Conservation (phyloP, 2,329 filamentous ascomycete genomes). For the Cordyceps militaris region DNA sequence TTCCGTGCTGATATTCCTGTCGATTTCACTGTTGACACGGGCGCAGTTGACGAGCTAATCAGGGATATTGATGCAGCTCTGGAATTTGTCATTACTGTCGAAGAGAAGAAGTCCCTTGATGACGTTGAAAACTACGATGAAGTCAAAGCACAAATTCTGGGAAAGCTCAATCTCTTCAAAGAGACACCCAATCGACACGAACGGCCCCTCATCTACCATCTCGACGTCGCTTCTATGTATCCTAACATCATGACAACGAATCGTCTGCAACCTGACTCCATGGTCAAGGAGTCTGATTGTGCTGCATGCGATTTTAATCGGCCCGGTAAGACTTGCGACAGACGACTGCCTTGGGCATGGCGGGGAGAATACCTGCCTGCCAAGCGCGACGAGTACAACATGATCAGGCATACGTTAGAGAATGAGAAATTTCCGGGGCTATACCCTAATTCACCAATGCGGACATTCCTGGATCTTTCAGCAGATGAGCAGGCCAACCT, state of each 20-base stretch:
- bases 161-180: slow-evolving; percentile 64
- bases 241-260: slow-evolving; percentile 99
- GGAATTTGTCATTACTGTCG: slow-evolving; percentile 76
- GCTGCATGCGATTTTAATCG: slow-evolving; percentile 97
- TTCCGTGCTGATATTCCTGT: slow-evolving; percentile 94
- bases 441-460: slow-evolving; percentile 58
- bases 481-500: slow-evolving; percentile 74
- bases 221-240: slow-evolving; percentile 99
- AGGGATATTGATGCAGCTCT: slow-evolving; percentile 81
- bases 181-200: slow-evolving; percentile 79
- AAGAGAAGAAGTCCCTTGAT: slow-evolving; percentile 75
- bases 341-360: slow-evolving; percentile 94
- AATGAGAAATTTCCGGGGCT: slow-evolving; percentile 89
- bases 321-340: slow-evolving; percentile 93
- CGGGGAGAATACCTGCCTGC: slow-evolving; percentile 94
- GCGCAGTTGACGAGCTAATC: slow-evolving; percentile 83
- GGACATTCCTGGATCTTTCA: slow-evolving; percentile 74
- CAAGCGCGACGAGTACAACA: slow-evolving; percentile 97
- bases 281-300: slow-evolving; percentile 94
- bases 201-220: slow-evolving; percentile 87
- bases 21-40: slow-evolving; percentile 84
- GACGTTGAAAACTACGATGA: slow-evolving; percentile 78
- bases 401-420: slow-evolving; percentile 87
- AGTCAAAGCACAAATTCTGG: slow-evolving; percentile 74
- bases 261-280: slow-evolving; percentile 93